Evolutionary conservation across 2,329 filamentous ascomycete genomes (phyloP), one percentile per base, ranked within the genome.

Genomic region (Epichloe gansuensis): DNA sequence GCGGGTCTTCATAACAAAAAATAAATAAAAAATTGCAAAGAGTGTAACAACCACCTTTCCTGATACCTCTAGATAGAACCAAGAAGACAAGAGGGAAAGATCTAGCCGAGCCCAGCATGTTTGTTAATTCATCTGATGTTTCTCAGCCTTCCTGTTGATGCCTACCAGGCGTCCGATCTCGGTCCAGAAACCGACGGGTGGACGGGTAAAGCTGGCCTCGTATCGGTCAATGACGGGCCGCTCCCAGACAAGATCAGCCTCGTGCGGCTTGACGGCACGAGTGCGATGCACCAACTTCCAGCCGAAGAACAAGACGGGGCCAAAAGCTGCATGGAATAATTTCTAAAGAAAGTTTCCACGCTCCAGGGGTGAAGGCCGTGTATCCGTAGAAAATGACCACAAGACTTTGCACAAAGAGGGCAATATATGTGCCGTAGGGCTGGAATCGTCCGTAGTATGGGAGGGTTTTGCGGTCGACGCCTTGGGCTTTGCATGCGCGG

Each of bases 241-340:
- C 59, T 84, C 74, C 80, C 79, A 79, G 43, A 81, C 68, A 15
- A 84, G 69, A 60, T 85, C 81, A 3, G 75, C 73, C 60, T 85
- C 76, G 5, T 70, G 62, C 0, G 81, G 69, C 2, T 67, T 67
- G 17, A 82, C 69, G 50, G 77, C 69, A 54, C 72, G 73, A 2
- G 82, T 86, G 53, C 70, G 71, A 69, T 82, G 80, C 63, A 81
- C 21, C 1, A 86, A 7, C 67, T 87, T 88, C 80, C 81, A 88
- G 59, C 72, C 71, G 21, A 75, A 50, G 62, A 76, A 85, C 31
- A 81, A 66, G 38, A 78, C 61, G 7, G 75, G 0, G 75, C 73
- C 25, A 82, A 62, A 13, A 81, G 65, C 55, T 77, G 68, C 75
- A 81, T 80, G 31, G 75, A 75, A 65, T 82, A 82, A 68, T 77